Evolutionary conservation across 2,329 filamentous ascomycete species (phyloP).

Genomic region (Claviceps purpurea): DNA sequence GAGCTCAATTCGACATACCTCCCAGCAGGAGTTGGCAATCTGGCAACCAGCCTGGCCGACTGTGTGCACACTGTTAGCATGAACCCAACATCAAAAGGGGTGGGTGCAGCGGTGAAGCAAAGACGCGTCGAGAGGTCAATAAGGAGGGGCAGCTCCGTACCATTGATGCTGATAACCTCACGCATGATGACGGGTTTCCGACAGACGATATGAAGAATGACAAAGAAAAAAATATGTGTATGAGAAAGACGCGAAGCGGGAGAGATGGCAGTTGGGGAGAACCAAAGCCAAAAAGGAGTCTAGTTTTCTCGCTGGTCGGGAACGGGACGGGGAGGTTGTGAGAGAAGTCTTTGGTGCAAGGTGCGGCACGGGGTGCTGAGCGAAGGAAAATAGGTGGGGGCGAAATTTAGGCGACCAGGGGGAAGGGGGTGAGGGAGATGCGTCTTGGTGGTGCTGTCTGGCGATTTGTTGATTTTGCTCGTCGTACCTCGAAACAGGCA

Average conservation of each 20-base stretch:
- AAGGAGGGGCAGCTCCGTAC: slow-evolving; percentile 40
- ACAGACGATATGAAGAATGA: slow-evolving; percentile 8
- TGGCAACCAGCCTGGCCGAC: slow-evolving; percentile 99
- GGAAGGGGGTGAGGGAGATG: slow-evolving; percentile 8
- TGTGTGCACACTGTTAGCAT: slow-evolving; percentile 46
- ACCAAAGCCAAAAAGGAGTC: slow-evolving; percentile 8
- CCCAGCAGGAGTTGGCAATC: slow-evolving; percentile 99
- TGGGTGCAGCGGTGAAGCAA: slow-evolving; percentile 5
- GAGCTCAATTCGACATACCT: slow-evolving; percentile 53
- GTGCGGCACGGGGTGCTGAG: slow-evolving; percentile 11
- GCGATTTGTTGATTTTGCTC: slow-evolving; percentile 27
- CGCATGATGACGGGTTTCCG: slow-evolving; percentile 57
- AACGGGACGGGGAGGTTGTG: slow-evolving; percentile 11
- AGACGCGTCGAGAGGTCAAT: slow-evolving; percentile 13
- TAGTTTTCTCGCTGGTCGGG: slow-evolving; percentile 8
- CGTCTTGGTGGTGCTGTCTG: slow-evolving; percentile 7
- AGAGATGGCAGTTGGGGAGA: slow-evolving; percentile 12
- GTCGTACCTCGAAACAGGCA: slow-evolving; percentile 21
- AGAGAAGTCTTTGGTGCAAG: slow-evolving; percentile 13
- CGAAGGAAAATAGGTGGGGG: slow-evolving; percentile 31
- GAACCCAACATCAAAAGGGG: neutral
- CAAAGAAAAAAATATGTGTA: slow-evolving; percentile 10
- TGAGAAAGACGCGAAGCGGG: slow-evolving; percentile 6
- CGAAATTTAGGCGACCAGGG: slow-evolving; percentile 31
- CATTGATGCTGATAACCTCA: slow-evolving; percentile 99